Conservation (phyloP, 352 stramenopile species). For the Pythium scleroteichum region DNA sequence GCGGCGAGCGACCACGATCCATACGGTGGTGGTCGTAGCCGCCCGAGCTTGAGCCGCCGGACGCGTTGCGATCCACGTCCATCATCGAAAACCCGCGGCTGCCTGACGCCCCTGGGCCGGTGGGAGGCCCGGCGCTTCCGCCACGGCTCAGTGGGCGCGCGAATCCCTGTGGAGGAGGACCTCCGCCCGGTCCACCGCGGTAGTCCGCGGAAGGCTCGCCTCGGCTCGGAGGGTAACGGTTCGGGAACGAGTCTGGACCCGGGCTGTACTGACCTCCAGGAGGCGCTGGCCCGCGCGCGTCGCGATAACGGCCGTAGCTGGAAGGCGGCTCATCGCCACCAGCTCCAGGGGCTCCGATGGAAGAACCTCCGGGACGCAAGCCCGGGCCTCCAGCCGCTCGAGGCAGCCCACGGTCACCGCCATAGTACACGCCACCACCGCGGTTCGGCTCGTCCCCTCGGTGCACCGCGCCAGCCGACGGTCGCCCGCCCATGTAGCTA, state of each 20-base stretch:
- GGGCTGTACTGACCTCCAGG: slow-evolving; percentile 25
- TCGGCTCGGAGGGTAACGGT: slow-evolving; percentile 21
- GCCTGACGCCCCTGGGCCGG: slow-evolving; percentile 3
- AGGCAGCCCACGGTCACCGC: slow-evolving; percentile 12
- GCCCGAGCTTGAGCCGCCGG: slow-evolving; percentile 1
- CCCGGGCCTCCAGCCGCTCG: slow-evolving; percentile 9
- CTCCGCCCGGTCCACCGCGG: slow-evolving; percentile 4
- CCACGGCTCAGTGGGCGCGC: slow-evolving; percentile 21
- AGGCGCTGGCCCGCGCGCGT: slow-evolving; percentile 11
- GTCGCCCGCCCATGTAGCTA: slow-evolving; percentile 19
- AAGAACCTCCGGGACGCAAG: slow-evolving; percentile 7
- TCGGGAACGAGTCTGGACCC: slow-evolving; percentile 24
- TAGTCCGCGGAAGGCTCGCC: slow-evolving; percentile 13
- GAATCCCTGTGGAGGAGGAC: slow-evolving; percentile 15
- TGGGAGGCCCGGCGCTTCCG: slow-evolving; percentile 1
- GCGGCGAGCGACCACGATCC: slow-evolving; percentile 24
- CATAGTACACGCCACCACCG: slow-evolving; percentile 22
- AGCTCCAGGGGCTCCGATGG: slow-evolving; percentile 4
- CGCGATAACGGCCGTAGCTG: slow-evolving; percentile 24
- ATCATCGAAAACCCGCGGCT: slow-evolving; percentile 62
- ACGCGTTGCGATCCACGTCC: slow-evolving; percentile 56
- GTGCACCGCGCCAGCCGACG: slow-evolving; percentile 15
- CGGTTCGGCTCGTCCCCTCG: slow-evolving; percentile 14
- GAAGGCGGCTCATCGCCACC: slow-evolving; percentile 4
- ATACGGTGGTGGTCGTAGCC: slow-evolving; percentile 28